These are phyloP conservation scores for Gomphus sp. DNA, from an alignment of 1,284 basidiomycete species.

Conservation along the genomic window DNA sequence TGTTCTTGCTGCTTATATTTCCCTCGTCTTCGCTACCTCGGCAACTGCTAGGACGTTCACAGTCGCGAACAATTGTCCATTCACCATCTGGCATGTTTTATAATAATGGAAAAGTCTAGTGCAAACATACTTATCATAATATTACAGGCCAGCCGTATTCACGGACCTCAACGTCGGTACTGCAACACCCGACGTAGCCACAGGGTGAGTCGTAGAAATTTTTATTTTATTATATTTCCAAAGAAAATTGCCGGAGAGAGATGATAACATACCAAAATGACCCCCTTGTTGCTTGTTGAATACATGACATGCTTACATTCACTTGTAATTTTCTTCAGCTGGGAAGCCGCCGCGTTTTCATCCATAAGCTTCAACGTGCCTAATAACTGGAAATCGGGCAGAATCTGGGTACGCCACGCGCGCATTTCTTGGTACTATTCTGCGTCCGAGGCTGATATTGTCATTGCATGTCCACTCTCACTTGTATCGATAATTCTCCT, in stretches of 20 bases:
- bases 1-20: not conserved
- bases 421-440: too few relatives aligned
- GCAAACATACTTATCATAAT: not conserved
- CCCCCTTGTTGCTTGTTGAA: too few relatives aligned
- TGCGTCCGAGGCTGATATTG: too few relatives aligned
- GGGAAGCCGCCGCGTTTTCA: constrained; percentile 32
- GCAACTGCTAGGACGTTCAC: constrained; percentile 33
- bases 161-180: constrained; percentile 24
- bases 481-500: too few relatives aligned
- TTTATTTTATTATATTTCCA: too few relatives aligned
- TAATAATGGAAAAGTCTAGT: not conserved
- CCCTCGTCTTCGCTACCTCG: not conserved
- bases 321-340: constrained; percentile 17
- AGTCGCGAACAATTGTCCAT: constrained; percentile 28
- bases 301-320: too few relatives aligned
- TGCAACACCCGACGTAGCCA: not conserved
- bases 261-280: too few relatives aligned
- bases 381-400: constrained; percentile 37
- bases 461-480: too few relatives aligned
- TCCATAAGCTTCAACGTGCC: constrained; percentile 33
- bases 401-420: constrained; percentile 33
- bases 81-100: constrained; percentile 29
- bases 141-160: constrained; percentile 17
- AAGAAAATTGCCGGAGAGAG: too few relatives aligned
- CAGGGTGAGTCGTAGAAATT: constrained; percentile 13